A percentile compares a stretch with the other conserved stretches of the same genome.
phyloP scores from a whole-genome alignment of 768 basidiomycete species.

The Grammothele lineata region DNA sequence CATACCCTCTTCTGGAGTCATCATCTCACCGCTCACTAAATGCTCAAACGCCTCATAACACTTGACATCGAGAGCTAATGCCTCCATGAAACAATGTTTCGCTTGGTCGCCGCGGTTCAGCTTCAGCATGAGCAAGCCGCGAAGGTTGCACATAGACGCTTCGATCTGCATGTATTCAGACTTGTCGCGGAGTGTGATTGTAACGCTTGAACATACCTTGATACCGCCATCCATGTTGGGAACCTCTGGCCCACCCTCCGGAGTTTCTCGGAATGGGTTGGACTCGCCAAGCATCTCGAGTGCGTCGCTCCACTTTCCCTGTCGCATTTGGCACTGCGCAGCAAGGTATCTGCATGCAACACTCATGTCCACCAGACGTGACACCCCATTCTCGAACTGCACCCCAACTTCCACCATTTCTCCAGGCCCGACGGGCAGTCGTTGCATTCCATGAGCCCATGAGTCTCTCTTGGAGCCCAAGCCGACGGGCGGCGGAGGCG shows the following conservation, averaged over 20 bases:
- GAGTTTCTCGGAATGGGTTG: constrained; percentile 78
- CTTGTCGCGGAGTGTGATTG: no score
- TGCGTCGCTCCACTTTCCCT: constrained; percentile 90
- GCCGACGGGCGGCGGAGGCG: neutral
- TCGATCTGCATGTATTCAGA: no score
- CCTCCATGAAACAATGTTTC: constrained; percentile 95
- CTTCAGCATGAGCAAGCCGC: constrained; percentile 92
- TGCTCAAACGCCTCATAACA: constrained; percentile 96
- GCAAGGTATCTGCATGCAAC: constrained; percentile 95
- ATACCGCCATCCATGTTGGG: constrained; percentile 90
- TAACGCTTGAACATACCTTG: constrained; percentile 79
- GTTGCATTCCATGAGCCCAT: constrained; percentile 31
- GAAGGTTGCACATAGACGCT: constrained; percentile 94
- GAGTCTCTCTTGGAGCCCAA: neutral
- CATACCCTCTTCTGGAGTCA: constrained; percentile 94
- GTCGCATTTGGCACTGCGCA: constrained; percentile 89
- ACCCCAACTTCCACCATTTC: constrained; percentile 69
- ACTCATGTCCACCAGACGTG: constrained; percentile 88
- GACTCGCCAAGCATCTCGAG: constrained; percentile 90
- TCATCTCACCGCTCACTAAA: constrained; percentile 89
- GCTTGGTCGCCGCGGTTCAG: constrained; percentile 87
- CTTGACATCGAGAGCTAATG: constrained; percentile 89
- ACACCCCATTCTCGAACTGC: constrained; percentile 59
- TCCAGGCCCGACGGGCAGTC: constrained; percentile 61
- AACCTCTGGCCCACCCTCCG: constrained; percentile 62